A percentile compares a stretch with the other conserved stretches of the same genome.
phyloP scores from a whole-genome alignment of 108 stramenopile species.

The Asterionellopsis glacialis region DNA sequence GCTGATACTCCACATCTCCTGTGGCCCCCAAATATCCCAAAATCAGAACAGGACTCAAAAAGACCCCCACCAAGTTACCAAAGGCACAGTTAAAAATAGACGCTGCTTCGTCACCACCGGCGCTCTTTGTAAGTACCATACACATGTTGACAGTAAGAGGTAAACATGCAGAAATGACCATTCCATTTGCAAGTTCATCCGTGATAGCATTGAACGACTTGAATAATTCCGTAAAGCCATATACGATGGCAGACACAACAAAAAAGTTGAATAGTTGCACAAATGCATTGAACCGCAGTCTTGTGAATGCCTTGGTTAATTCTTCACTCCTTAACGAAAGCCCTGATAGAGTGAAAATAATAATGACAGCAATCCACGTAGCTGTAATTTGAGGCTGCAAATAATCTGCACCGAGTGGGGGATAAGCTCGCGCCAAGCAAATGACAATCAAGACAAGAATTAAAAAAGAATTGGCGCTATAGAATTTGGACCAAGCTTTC shows the following conservation, averaged over 20 bases:
- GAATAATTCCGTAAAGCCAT: constrained; percentile 35
- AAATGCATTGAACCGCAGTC: constrained; percentile 49
- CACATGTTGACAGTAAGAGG: constrained; percentile 72
- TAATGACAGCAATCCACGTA: constrained; percentile 63
- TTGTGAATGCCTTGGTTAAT: constrained; percentile 41
- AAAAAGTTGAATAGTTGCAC: constrained; percentile 59
- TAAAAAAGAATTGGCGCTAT: constrained; percentile 30
- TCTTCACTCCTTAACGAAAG: constrained; percentile 53
- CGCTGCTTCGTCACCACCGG: constrained; percentile 58
- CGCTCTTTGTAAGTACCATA: constrained; percentile 47
- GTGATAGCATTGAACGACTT: background rate
- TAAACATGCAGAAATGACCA: constrained; percentile 50
- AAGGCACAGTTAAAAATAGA: constrained; percentile 57
- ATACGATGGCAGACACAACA: constrained; percentile 41
- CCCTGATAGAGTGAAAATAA: constrained; percentile 55
- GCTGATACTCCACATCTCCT: constrained; percentile 30
- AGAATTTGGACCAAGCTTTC: constrained; percentile 6
- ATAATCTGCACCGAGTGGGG: constrained; percentile 58
- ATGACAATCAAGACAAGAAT: constrained; percentile 43
- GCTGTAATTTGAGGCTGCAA: constrained; percentile 59
- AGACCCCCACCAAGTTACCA: constrained; percentile 60
- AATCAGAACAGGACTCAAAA: constrained; percentile 54
- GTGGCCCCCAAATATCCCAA: constrained; percentile 38
- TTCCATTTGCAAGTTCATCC: constrained; percentile 12
- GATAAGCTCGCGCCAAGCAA: constrained; percentile 50